Percentiles rank a stretch among this genome's conserved stretches.
Conservation (phyloP, 306 rosid species). For the Myrica gale region DNA sequence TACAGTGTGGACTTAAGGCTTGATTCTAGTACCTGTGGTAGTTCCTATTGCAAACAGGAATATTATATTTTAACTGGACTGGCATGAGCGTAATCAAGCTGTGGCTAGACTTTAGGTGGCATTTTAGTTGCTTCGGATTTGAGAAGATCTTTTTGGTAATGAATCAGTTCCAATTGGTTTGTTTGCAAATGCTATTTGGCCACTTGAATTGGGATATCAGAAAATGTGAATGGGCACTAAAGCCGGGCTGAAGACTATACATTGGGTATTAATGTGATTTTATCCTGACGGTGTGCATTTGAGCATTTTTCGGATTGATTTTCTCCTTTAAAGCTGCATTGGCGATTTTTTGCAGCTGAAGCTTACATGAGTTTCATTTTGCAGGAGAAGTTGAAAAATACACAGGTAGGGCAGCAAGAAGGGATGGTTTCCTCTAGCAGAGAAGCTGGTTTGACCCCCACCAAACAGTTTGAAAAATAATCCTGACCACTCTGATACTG, state of each 20-base stretch:
- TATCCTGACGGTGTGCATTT: not conserved
- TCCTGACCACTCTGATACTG: not conserved
- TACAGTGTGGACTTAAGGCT: not conserved
- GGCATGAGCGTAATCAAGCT: not conserved
- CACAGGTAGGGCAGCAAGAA: slow-evolving; percentile 17
- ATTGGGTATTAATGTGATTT: not conserved
- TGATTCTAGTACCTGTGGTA: not conserved
- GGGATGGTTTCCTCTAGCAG: slow-evolving; percentile 10
- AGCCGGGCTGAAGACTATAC: not conserved
- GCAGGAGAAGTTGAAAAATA: slow-evolving; percentile 28
- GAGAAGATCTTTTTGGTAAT: not conserved
- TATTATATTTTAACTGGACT: not conserved
- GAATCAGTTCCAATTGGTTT: not conserved
- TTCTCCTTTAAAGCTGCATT: not conserved
- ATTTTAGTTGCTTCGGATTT: not conserved
- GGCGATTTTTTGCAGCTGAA: not conserved
- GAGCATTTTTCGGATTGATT: not conserved
- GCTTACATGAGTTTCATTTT: not conserved
- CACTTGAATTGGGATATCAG: not conserved
- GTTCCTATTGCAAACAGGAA: not conserved
- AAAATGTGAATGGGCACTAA: not conserved
- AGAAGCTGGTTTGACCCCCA: slow-evolving; percentile 15
- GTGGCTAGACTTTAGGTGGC: not conserved
- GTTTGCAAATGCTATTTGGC: not conserved
- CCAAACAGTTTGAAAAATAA: slow-evolving; percentile 15